A percentile compares a stretch with the other conserved stretches of the same genome.
Evolutionary conservation across 768 basidiomycete species (phyloP).

Genomic region (Kwoniella heveanensis): DNA sequence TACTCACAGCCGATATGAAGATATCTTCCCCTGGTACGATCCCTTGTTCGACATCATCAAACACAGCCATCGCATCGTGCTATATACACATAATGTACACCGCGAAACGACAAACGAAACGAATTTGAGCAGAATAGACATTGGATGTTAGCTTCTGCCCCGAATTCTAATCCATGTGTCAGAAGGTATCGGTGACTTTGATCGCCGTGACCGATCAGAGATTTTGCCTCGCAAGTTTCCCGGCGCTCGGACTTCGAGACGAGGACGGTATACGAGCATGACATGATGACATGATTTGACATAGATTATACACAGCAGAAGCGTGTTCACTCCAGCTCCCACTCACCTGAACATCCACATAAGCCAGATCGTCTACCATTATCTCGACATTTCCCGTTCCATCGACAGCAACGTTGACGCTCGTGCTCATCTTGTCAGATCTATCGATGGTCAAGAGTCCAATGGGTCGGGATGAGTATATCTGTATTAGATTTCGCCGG

Average conservation of each 20-base stretch:
- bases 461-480: background rate
- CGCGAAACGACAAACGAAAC: background rate
- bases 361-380: constrained; percentile 32
- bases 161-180: too few species aligned
- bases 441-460: too few species aligned
- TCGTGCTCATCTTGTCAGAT: background rate
- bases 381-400: too few species aligned
- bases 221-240: too few species aligned
- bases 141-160: too few species aligned
- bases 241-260: too few species aligned
- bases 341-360: constrained; percentile 54
- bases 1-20: constrained; percentile 68
- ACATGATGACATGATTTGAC: too few species aligned
- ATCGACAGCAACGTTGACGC: background rate
- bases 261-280: too few species aligned
- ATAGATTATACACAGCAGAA: too few species aligned
- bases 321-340: background rate
- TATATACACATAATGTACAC: constrained; percentile 54
- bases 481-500: constrained; percentile 1
- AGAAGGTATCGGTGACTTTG: too few species aligned
- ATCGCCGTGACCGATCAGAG: too few species aligned
- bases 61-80: constrained; percentile 64
- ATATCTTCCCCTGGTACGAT: constrained; percentile 65
- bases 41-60: constrained; percentile 68
- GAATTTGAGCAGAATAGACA: too few species aligned